Evolutionary conservation across 768 basidiomycete genomes (phyloP).

Genomic region (Rhodocollybia butyracea): DNA sequence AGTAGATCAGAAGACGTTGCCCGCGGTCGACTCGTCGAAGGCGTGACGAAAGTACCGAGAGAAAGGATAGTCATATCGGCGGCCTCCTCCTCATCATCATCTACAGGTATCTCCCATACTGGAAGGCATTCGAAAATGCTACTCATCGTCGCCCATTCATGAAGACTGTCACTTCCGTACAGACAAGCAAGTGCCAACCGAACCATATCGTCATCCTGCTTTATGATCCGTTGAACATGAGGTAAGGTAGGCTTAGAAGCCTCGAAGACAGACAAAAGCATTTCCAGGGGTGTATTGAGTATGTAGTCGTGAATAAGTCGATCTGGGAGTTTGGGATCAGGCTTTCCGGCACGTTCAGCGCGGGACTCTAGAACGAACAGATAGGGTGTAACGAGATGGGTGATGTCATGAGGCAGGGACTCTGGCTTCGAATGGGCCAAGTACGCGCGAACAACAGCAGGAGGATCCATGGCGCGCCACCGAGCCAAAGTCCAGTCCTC

Average conservation of each 20-base stretch:
- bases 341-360: constrained; percentile 72
- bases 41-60: constrained; percentile 75
- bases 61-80: constrained; percentile 82
- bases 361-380: constrained; percentile 89
- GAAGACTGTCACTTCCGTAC: constrained; percentile 73
- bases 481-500: constrained; percentile 74
- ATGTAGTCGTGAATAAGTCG: constrained; percentile 72
- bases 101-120: constrained; percentile 68
- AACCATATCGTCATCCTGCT: constrained; percentile 80
- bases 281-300: constrained; percentile 61
- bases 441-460: constrained; percentile 70
- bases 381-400: constrained; percentile 84
- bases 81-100: constrained; percentile 66
- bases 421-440: constrained; percentile 66
- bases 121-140: constrained; percentile 94
- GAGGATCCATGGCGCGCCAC: constrained; percentile 71
- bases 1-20: constrained; percentile 69
- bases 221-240: constrained; percentile 65
- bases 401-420: constrained; percentile 64
- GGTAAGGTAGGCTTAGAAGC: constrained; percentile 89
- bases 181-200: constrained; percentile 84
- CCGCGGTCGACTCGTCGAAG: constrained; percentile 56
- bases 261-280: constrained; percentile 77
- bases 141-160: constrained; percentile 84
- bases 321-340: constrained; percentile 63